These are phyloP conservation scores for Neurospora crassa DNA, from an alignment of 2,329 filamentous ascomycete species.

Conservation along the genomic window DNA sequence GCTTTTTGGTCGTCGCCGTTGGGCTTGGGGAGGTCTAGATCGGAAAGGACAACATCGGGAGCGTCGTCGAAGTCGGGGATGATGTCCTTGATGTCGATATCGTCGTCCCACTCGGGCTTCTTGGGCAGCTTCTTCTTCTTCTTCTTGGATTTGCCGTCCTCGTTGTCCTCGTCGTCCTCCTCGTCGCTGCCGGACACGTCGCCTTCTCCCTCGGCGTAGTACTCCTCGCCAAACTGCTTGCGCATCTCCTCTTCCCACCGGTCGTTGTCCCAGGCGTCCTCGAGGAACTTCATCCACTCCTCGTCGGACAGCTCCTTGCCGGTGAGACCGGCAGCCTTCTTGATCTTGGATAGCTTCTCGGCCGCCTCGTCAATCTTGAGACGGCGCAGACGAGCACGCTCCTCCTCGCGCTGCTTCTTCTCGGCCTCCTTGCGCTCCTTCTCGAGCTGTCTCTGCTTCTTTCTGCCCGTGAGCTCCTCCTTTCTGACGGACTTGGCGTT, in stretches of 20 bases:
- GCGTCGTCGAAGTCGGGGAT: slow-evolving; percentile 76
- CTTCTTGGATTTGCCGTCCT: slow-evolving; percentile 46
- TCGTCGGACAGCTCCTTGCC: slow-evolving; percentile 60
- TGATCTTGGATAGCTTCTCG: slow-evolving; percentile 77
- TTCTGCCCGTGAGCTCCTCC: slow-evolving; percentile 68
- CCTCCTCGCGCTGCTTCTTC: slow-evolving; percentile 65
- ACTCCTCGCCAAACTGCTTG: slow-evolving; percentile 78
- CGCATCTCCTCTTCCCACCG: slow-evolving; percentile 88
- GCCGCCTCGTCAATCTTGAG: slow-evolving; percentile 88
- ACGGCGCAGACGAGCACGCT: slow-evolving; percentile 74
- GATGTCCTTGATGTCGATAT: slow-evolving; percentile 93
- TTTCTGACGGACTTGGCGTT: slow-evolving; percentile 76
- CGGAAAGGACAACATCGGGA: slow-evolving; percentile 44
- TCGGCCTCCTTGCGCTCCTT: slow-evolving; percentile 68
- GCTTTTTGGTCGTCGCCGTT: slow-evolving; percentile 37
- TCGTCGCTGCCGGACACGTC: slow-evolving; percentile 57
- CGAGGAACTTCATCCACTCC: slow-evolving; percentile 76
- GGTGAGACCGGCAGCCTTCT: slow-evolving; percentile 72
- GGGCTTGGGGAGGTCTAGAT: not conserved
- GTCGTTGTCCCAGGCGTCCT: slow-evolving; percentile 80
- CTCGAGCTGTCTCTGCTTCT: slow-evolving; percentile 71
- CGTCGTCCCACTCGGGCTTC: slow-evolving; percentile 91
- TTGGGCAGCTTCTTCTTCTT: slow-evolving; percentile 57
- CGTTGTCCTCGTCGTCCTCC: slow-evolving; percentile 40
- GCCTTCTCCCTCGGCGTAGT: slow-evolving; percentile 65